Percentiles rank a stretch among this genome's conserved stretches.
Evolutionary conservation across 1,284 basidiomycete species (phyloP).

Genomic region (Kalmanozyma brasiliensis): DNA sequence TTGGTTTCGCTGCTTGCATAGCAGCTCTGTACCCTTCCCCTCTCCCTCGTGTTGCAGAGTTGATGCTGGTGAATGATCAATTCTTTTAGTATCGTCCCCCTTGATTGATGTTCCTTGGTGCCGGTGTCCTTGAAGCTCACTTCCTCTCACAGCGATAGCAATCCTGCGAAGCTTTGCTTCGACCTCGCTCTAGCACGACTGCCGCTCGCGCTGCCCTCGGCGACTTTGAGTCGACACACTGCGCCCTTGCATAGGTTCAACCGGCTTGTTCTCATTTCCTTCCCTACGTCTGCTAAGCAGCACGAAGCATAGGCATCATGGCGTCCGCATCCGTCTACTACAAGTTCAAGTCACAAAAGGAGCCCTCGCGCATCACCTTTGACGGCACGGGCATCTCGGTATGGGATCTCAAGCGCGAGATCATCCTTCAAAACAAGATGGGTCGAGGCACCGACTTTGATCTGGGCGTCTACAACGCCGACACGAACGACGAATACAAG

Average conservation of each 20-base stretch:
- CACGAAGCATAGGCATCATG: conserved; percentile 42
- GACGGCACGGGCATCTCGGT: conserved; percentile 98
- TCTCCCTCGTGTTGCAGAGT: conserved; percentile 18
- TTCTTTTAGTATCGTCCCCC: conserved; percentile 29
- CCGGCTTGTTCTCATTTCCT: background rate
- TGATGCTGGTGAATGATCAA: conserved; percentile 54
- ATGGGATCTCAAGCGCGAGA: conserved; percentile 98
- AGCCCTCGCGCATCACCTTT: conserved; percentile 94
- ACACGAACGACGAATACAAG: conserved; percentile 76
- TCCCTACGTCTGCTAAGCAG: background rate
- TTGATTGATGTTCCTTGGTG: conserved; percentile 34
- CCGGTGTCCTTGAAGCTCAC: conserved; percentile 19
- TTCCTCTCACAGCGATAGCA: conserved; percentile 2
- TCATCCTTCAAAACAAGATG: conserved; percentile 94
- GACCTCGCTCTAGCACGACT: conserved; percentile 5
- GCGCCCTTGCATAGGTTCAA: conserved; percentile 3
- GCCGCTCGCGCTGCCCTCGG: too few relatives aligned
- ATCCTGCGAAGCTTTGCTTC: too few relatives aligned
- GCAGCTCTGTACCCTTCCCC: conserved; percentile 25
- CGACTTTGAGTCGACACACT: conserved; percentile 9
- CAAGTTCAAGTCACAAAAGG: conserved; percentile 94
- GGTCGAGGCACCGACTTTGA: conserved; percentile 98
- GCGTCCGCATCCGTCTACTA: conserved; percentile 81
- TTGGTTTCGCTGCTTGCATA: conserved; percentile 5
- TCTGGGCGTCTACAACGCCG: conserved; percentile 76